Conservation (phyloP, 306 rosid genomes). For the Nissolia schottii region DNA sequence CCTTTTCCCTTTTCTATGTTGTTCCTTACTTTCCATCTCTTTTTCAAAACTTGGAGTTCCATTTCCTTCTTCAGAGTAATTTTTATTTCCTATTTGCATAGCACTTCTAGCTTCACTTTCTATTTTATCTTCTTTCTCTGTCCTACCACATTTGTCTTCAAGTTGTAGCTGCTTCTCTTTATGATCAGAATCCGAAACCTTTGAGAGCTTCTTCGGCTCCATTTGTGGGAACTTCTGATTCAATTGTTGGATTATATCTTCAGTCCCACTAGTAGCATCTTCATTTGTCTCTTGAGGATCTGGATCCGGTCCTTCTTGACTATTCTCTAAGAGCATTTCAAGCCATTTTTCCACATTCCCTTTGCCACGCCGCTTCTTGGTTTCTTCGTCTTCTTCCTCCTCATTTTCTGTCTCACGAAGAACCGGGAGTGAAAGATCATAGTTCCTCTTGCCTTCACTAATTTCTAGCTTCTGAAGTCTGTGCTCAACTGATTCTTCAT, state of each 20-base stretch:
- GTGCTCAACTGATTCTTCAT: constrained; percentile 47
- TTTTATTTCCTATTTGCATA: constrained; percentile 18
- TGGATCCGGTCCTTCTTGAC: constrained; percentile 30
- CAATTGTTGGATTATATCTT: constrained; percentile 41
- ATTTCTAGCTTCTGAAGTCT: constrained; percentile 49
- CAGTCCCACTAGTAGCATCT: constrained; percentile 26
- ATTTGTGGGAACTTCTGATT: constrained; percentile 46
- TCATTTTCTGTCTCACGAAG: constrained; percentile 42
- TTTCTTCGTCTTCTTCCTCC: constrained; percentile 92
- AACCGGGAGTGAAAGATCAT: constrained; percentile 31
- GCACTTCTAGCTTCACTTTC: constrained; percentile 23
- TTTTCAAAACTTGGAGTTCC: constrained; percentile 35
- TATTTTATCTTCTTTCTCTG: constrained; percentile 22
- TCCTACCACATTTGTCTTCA: constrained; percentile 14
- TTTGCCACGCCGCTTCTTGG: constrained; percentile 71
- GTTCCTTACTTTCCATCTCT: constrained; percentile 44
- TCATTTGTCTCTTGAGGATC: constrained; percentile 35
- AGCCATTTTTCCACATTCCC: constrained; percentile 98
- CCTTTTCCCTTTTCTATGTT: constrained; percentile 46
- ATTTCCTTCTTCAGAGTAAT: constrained; percentile 33
- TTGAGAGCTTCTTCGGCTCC: constrained; percentile 41
- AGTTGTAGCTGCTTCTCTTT: constrained; percentile 29
- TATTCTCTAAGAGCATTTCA: constrained; percentile 67
- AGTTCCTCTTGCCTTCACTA: constrained; percentile 38
- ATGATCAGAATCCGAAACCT: constrained; percentile 30